phyloP scores from a whole-genome alignment of 768 basidiomycete genomes.

The Cantharellus cinnabarinus region DNA sequence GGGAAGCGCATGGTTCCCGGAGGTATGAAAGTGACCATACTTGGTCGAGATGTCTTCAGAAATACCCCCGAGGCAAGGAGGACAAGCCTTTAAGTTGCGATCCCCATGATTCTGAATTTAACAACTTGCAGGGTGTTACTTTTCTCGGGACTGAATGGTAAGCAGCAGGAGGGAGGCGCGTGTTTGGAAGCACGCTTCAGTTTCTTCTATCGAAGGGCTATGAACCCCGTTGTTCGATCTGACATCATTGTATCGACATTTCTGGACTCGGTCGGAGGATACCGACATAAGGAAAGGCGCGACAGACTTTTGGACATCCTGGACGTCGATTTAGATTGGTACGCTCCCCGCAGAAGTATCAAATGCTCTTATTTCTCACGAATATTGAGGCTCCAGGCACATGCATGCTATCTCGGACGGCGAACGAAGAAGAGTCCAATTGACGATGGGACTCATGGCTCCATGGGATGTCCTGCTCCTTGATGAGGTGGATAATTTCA shows the following conservation, averaged over 20 bases:
- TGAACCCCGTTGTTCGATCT: slow-evolving; percentile 87
- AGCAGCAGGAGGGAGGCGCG: slow-evolving; percentile 11
- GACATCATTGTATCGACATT: slow-evolving; percentile 89
- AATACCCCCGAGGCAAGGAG: slow-evolving; percentile 35
- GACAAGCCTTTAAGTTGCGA: not conserved
- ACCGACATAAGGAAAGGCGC: slow-evolving; percentile 73
- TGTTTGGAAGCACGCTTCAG: not conserved
- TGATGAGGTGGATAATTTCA: slow-evolving; percentile 53
- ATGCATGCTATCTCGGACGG: slow-evolving; percentile 96
- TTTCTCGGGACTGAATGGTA: slow-evolving; percentile 91
- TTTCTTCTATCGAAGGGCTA: slow-evolving; percentile 38
- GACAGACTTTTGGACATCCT: slow-evolving; percentile 76
- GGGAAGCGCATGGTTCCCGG: slow-evolving; percentile 57
- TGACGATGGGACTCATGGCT: slow-evolving; percentile 88
- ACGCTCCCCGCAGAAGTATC: slow-evolving; percentile 2
- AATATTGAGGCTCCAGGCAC: slow-evolving; percentile 26
- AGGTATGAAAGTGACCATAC: slow-evolving; percentile 42
- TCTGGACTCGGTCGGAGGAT: slow-evolving; percentile 93
- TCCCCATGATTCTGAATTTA: slow-evolving; percentile 10
- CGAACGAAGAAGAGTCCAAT: slow-evolving; percentile 79
- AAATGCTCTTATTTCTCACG: not conserved
- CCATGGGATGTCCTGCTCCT: slow-evolving; percentile 85
- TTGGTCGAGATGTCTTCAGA: slow-evolving; percentile 75
- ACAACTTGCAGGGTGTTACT: slow-evolving; percentile 34
- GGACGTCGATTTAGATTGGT: slow-evolving; percentile 80